Evolutionary conservation across 2,329 filamentous ascomycete genomes (phyloP), one percentile per base, ranked within the genome.

Genomic region (Coniochaeta prunicola): DNA sequence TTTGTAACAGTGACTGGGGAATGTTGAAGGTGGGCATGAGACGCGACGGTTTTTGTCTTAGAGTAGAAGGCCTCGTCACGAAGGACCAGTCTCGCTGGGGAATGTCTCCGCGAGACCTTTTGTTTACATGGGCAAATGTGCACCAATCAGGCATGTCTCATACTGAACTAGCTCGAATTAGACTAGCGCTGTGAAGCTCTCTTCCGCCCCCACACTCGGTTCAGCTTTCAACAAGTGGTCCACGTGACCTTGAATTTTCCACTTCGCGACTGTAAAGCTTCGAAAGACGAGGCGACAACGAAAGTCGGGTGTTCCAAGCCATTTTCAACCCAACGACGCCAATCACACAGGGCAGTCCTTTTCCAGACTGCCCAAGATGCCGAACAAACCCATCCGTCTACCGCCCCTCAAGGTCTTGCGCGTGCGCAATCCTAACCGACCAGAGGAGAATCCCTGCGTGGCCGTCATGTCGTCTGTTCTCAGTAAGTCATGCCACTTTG

Each of bases 391-490:
- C 30, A 82, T 84, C 53, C 81, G 81, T 53, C 76, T 88, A 1
- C 81, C 83, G 60, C 83, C 84, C 1, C 71, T 86, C 61, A 77
- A 79, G 68, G 69, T 69, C 36, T 76, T 85, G 57, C 81, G 81
- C 61, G 80, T 85, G 61, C 77, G 78, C 67, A 73, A 80, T 60
- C 77, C 81, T 21, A 82, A 81, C 70, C 75, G 74, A 60, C 66
- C 73, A 64, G 69, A 74, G 57, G 72, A 77, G 61, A 81, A 81
- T 64, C 80, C 81, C 6, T 86, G 83, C 67, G 69, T 84, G 56
- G 69, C 72, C 53, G 74, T 83, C 70, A 85, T 85, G 83, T 78
- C 79, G 24, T 78, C 77, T 17, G 81, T 86, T 19, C 76, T 85
- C 36, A 76, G 81, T 84, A 50, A 2, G 45, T 50, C 24, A 3